Percentiles rank a stretch among this genome's conserved stretches.
Evolutionary conservation across 2,329 filamentous ascomycete species (phyloP).

Genomic region (Teratosphaeria nubilosa): DNA sequence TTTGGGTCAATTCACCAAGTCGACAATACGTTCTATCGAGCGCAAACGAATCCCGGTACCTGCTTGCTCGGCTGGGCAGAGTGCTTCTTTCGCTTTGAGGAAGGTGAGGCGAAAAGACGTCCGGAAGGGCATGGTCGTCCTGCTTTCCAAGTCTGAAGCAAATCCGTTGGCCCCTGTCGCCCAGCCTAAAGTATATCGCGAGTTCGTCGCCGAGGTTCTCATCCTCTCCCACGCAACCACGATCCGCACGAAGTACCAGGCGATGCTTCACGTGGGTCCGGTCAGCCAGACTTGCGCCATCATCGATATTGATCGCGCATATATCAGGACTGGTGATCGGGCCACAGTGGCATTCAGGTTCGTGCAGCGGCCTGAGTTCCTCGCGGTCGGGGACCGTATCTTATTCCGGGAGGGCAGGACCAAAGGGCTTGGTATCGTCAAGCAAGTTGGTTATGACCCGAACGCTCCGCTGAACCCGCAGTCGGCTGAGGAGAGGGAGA

Average conservation of each 20-base stretch:
- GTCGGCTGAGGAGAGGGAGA: slow-evolving; percentile 16
- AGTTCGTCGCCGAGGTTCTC: slow-evolving; percentile 62
- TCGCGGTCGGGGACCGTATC: slow-evolving; percentile 78
- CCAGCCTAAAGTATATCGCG: slow-evolving; percentile 43
- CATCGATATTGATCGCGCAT: slow-evolving; percentile 92
- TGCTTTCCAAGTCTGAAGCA: slow-evolving; percentile 64
- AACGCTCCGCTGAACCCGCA: slow-evolving; percentile 36
- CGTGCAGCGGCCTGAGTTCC: slow-evolving; percentile 85
- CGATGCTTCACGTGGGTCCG: slow-evolving; percentile 93
- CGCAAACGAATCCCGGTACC: slow-evolving; percentile 85
- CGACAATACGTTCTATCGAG: slow-evolving; percentile 84
- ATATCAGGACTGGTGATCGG: slow-evolving; percentile 89
- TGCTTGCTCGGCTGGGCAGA: slow-evolving; percentile 81
- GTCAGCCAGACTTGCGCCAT: slow-evolving; percentile 94
- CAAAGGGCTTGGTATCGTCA: slow-evolving; percentile 91
- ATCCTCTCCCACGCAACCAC: slow-evolving; percentile 94
- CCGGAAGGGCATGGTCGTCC: slow-evolving; percentile 93
- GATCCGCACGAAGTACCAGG: slow-evolving; percentile 93
- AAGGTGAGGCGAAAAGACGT: slow-evolving; percentile 84
- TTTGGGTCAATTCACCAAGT: slow-evolving; percentile 78
- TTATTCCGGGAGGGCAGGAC: slow-evolving; percentile 91
- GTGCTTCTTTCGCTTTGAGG: slow-evolving; percentile 81
- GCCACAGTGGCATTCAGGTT: slow-evolving; percentile 91
- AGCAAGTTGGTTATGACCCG: slow-evolving; percentile 77
- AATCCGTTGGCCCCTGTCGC: slow-evolving; percentile 31